Conservation (phyloP, 1,284 basidiomycete species). For the Meripilus lineatus region DNA sequence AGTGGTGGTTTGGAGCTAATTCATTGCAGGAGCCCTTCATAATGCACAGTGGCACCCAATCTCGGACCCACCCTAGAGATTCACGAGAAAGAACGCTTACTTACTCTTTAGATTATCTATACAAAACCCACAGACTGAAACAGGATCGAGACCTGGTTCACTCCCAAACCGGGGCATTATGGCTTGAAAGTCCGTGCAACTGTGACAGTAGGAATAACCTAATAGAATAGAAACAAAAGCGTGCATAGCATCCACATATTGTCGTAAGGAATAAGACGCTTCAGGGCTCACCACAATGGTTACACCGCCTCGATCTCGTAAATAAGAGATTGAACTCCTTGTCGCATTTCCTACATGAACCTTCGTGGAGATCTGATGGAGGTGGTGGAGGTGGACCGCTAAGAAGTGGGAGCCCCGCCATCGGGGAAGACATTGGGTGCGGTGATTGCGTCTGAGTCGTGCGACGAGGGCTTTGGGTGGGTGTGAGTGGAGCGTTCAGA, state of each 20-base stretch:
- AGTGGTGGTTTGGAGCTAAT: not conserved
- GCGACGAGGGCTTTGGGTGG: too few relatives aligned
- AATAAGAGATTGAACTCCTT: constrained; percentile 72
- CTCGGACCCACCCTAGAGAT: too few relatives aligned
- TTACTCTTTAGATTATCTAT: constrained; percentile 64
- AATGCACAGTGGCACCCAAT: too few relatives aligned
- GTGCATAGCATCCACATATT: not conserved
- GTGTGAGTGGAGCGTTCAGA: too few relatives aligned
- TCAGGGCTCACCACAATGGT: constrained; percentile 63
- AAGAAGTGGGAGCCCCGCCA: constrained; percentile 58
- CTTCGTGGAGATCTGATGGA: constrained; percentile 33
- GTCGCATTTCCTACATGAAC: constrained; percentile 63
- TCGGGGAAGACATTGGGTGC: not conserved
- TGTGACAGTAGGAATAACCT: constrained; percentile 70
- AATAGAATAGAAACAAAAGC: constrained; percentile 9
- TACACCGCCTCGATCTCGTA: constrained; percentile 57
- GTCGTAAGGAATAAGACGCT: constrained; percentile 2
- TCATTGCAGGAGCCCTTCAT: too few relatives aligned
- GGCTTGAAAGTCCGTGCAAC: constrained; percentile 69
- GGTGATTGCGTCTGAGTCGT: too few relatives aligned
- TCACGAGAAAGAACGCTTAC: too few relatives aligned
- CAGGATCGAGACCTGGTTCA: constrained; percentile 53
- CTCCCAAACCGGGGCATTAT: constrained; percentile 56
- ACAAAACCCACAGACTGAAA: constrained; percentile 66
- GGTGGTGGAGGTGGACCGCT: constrained; percentile 58